A percentile compares a stretch with the other conserved stretches of the same genome.
phyloP scores from a whole-genome alignment of 768 basidiomycete genomes.

The Pulveroboletus frians region DNA sequence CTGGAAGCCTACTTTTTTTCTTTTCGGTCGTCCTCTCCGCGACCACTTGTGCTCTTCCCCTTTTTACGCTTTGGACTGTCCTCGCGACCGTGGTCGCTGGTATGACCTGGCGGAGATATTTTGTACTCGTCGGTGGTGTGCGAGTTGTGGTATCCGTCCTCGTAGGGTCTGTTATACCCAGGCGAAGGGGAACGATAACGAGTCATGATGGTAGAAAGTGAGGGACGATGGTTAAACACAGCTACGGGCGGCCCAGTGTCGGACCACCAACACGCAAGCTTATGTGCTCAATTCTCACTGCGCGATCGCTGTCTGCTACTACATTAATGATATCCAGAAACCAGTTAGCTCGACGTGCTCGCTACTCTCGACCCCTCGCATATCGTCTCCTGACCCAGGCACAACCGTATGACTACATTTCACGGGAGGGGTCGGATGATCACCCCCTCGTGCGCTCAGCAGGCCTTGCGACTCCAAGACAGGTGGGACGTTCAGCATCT shows the following conservation, averaged over 20 bases:
- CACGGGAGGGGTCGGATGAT: slow-evolving; percentile 30
- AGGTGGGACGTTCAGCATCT: slow-evolving; percentile 31
- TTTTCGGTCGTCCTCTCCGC: slow-evolving; percentile 31
- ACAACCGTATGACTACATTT: slow-evolving; percentile 38
- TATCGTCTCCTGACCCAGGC: slow-evolving; percentile 55
- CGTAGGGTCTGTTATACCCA: slow-evolving; percentile 18
- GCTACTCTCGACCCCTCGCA: slow-evolving; percentile 24
- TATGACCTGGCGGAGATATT: slow-evolving; percentile 31
- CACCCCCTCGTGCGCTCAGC: slow-evolving; percentile 36
- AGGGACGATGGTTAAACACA: neutral
- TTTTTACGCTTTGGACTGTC: slow-evolving; percentile 27
- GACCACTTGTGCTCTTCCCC: slow-evolving; percentile 17
- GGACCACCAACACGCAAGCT: neutral
- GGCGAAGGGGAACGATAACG: slow-evolving; percentile 47
- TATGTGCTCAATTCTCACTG: slow-evolving; percentile 5
- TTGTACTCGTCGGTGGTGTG: slow-evolving; percentile 29
- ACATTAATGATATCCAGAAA: slow-evolving; percentile 20
- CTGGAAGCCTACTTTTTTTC: slow-evolving; percentile 43
- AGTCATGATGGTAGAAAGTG: slow-evolving; percentile 33
- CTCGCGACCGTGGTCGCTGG: slow-evolving; percentile 27
- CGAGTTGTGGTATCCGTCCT: slow-evolving; percentile 32
- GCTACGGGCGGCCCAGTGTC: neutral
- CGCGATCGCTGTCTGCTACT: neutral
- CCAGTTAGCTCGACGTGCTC: slow-evolving; percentile 22
- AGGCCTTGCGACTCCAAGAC: slow-evolving; percentile 54